Evolutionary conservation across 2,329 filamentous ascomycete species (phyloP).

Genomic region (Grosmannia clavigera): DNA sequence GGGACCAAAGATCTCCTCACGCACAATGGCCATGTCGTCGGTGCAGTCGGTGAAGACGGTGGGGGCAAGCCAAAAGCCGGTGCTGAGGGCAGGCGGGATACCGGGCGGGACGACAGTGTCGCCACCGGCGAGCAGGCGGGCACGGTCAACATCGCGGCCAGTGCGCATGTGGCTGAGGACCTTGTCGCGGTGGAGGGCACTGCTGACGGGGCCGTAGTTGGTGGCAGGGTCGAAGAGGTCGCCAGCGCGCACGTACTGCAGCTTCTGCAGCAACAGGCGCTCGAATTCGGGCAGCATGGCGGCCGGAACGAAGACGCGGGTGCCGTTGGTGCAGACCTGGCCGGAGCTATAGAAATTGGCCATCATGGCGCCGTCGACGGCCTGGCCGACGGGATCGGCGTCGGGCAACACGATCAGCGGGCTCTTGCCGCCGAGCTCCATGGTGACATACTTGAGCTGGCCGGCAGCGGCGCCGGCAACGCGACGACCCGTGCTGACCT

Average conservation of each 20-base stretch:
- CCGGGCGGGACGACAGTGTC: constrained; percentile 28
- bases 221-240: constrained; percentile 58
- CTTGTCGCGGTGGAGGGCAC: constrained; percentile 61
- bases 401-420: constrained; percentile 63
- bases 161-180: constrained; percentile 65
- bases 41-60: constrained; percentile 80
- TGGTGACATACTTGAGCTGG: constrained; percentile 56
- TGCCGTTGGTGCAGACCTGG: constrained; percentile 89
- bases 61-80: constrained; percentile 75
- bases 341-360: constrained; percentile 88
- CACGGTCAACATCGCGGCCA: constrained; percentile 61
- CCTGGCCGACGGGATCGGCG: constrained; percentile 61
- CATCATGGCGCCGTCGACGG: constrained; percentile 86
- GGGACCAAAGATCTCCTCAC: constrained; percentile 81
- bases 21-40: constrained; percentile 66
- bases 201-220: constrained; percentile 78
- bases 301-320: constrained; percentile 68
- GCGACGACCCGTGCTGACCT: constrained; percentile 53
- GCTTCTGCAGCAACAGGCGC: constrained; percentile 48
- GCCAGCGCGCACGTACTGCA: constrained; percentile 57
- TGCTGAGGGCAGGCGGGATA: constrained; percentile 32
- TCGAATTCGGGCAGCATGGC: constrained; percentile 39
- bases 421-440: constrained; percentile 59
- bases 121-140: constrained; percentile 63
- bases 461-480: constrained; percentile 48